Evolutionary conservation across 116 monocot species (phyloP), one percentile per base, ranked within the genome.

Genomic region (Posidonia oceanica): DNA sequence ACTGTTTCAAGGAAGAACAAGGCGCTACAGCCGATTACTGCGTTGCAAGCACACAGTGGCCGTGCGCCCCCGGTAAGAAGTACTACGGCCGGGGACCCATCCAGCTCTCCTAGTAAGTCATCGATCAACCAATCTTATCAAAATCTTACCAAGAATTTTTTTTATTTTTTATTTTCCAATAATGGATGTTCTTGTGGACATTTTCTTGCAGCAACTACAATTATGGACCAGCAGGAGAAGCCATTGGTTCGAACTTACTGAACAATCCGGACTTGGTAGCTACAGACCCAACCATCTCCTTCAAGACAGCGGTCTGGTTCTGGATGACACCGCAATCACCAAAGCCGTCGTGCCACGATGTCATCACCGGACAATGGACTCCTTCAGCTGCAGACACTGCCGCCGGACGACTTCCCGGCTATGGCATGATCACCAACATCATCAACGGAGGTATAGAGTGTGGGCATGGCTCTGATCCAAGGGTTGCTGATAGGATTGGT

Each of bases 281-380:
- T 1, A 64, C 69, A 3, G 66, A 84, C 54, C 65, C 87, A 0
- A 66, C 39, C 39, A 72, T 91, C 13, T 74, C 91, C 0, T 92
- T 88, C 82, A 81, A 81, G 78, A 78, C 84, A 23, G 87, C 87
- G 2, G 6, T 91, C 0, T 91, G 91, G 87, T 83, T 87, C 70
- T 91, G 87, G 91, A 91, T 80, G 90, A 91, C 85, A 15, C 73
- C 87, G 2, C 91, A 90, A 64, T 57, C 78, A 0, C 84, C 84
- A 1, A 86, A 86, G 78, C 87, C 91, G 0, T 91, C 91, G 5
- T 71, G 73, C 59, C 91, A 91, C 59, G 77, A 78, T 53, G 87
- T 85, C 18, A 83, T 85, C 58, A 84, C 78, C 10, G 90, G 84
- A 11, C 5, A 36, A n/a, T 91, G 90, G 90, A 74, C 37, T 1